These are phyloP conservation scores for Aplosporella prunicola DNA, from an alignment of 2,329 filamentous ascomycete genomes.

Conservation along the genomic window DNA sequence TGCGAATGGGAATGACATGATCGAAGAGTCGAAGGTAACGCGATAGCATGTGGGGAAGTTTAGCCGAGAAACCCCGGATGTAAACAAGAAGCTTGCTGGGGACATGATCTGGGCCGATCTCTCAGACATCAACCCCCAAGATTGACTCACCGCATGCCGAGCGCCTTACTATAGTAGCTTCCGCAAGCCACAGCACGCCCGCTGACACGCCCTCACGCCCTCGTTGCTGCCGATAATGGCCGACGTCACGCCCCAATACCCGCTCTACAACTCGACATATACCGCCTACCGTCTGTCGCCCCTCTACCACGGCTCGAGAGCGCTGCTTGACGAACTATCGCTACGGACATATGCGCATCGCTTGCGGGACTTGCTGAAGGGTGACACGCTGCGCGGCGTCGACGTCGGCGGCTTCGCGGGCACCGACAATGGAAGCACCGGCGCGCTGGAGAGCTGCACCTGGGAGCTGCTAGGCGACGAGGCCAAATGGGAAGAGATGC, in stretches of 20 bases:
- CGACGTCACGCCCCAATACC: slow-evolving; percentile 27
- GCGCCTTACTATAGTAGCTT: too few species aligned
- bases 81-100: too few species aligned
- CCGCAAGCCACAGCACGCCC: too few species aligned
- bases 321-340: slow-evolving; percentile 26
- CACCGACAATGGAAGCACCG: slow-evolving; percentile 35
- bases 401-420: slow-evolving; percentile 30
- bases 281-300: slow-evolving; percentile 45
- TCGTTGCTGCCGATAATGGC: too few species aligned
- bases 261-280: slow-evolving; percentile 46
- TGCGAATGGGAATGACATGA: too few species aligned
- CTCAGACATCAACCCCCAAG: too few species aligned
- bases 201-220: too few species aligned
- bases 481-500: slow-evolving; percentile 29
- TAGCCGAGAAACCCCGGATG: too few species aligned
- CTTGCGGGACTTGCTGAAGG: slow-evolving; percentile 40
- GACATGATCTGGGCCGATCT: too few species aligned
- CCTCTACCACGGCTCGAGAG: slow-evolving; percentile 38
- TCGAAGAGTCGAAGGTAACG: too few species aligned
- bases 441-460: slow-evolving; percentile 37
- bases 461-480: slow-evolving; percentile 38
- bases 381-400: slow-evolving; percentile 39
- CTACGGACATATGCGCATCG: slow-evolving; percentile 39
- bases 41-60: too few species aligned
- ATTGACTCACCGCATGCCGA: too few species aligned